Percentiles rank a stretch among this genome's conserved stretches.
phyloP scores from a whole-genome alignment of 1,139 yeast genomes.

The Candida buenavistaensis region DNA sequence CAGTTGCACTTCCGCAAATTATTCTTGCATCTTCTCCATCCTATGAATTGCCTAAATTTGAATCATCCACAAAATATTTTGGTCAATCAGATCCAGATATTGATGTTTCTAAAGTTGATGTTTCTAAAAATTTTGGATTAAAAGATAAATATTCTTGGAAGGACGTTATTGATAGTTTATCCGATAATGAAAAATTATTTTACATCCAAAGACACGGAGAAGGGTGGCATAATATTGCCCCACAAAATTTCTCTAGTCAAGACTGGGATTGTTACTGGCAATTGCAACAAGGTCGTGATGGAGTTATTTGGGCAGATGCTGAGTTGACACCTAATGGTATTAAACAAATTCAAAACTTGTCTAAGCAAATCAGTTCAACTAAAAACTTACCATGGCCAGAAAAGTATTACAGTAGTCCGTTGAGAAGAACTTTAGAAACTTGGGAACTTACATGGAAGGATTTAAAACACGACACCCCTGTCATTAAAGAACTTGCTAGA shows the following conservation, averaged over 20 bases:
- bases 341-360: constrained; percentile 20
- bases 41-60: constrained; percentile 12
- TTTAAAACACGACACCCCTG: constrained; percentile 14
- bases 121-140: constrained; percentile 22
- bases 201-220: constrained; percentile 43
- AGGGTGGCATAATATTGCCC: constrained; percentile 29
- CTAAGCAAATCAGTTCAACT: constrained; percentile 15
- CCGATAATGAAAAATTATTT: constrained; percentile 25
- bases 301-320: constrained; percentile 40
- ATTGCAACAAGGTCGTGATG: constrained; percentile 28
- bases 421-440: constrained; percentile 36
- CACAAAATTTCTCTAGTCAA: constrained; percentile 14
- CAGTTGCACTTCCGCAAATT: constrained; percentile 8
- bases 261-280: constrained; percentile 41
- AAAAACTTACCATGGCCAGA: constrained; percentile 29
- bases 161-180: constrained; percentile 9
- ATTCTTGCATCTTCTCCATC: constrained; percentile 6
- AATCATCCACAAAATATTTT: constrained; percentile 18
- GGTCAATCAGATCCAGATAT: constrained; percentile 21
- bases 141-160: constrained; percentile 19
- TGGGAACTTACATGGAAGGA: constrained; percentile 31
- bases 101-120: constrained; percentile 11
- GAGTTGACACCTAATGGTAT: constrained; percentile 30
- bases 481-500: constrained; percentile 33
- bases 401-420: constrained; percentile 34